Percentiles rank a stretch among this genome's conserved stretches.
Evolutionary conservation across 768 basidiomycete species (phyloP).

Genomic region (Auriscalpium vulgare): DNA sequence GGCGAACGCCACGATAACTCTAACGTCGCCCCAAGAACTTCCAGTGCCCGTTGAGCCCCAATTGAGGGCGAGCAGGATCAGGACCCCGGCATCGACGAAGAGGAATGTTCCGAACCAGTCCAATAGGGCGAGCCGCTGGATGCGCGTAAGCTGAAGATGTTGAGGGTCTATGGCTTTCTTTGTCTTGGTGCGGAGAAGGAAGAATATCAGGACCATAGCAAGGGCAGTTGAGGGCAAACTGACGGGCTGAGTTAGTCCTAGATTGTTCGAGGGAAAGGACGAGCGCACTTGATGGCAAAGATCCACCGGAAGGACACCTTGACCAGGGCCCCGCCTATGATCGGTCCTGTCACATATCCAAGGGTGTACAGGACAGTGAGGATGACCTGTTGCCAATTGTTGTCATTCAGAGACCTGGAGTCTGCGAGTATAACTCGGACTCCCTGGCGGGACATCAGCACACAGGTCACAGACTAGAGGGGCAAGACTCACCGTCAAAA

Average conservation of each 20-base stretch:
- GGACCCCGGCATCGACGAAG: constrained; percentile 36
- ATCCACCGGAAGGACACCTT: constrained; percentile 42
- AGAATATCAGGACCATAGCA: constrained; percentile 30
- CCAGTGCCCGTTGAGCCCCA: constrained; percentile 35
- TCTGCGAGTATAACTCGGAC: constrained; percentile 38
- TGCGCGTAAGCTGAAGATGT: constrained; percentile 4
- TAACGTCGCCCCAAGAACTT: constrained; percentile 28
- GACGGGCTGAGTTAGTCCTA: background rate
- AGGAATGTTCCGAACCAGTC: constrained; percentile 41
- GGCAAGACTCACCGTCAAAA: constrained; percentile 25
- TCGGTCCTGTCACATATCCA: constrained; percentile 37
- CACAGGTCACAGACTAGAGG: constrained; percentile 5
- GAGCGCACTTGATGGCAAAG: constrained; percentile 44
- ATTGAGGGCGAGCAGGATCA: constrained; percentile 42
- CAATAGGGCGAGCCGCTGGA: constrained; percentile 24
- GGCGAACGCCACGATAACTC: constrained; percentile 40
- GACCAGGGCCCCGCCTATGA: constrained; percentile 36
- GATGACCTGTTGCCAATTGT: constrained; percentile 34
- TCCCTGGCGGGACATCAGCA: constrained; percentile 2
- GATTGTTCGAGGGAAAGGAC: background rate
- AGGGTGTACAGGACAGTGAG: constrained; percentile 36
- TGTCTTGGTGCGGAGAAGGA: constrained; percentile 31
- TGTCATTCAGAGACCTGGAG: constrained; percentile 31
- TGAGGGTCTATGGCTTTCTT: constrained; percentile 15
- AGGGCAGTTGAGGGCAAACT: constrained; percentile 34